Evolutionary conservation across 2,329 filamentous ascomycete genomes (phyloP), one percentile per base, ranked within the genome.

Genomic region (Neopestalotiopsis sp.): DNA sequence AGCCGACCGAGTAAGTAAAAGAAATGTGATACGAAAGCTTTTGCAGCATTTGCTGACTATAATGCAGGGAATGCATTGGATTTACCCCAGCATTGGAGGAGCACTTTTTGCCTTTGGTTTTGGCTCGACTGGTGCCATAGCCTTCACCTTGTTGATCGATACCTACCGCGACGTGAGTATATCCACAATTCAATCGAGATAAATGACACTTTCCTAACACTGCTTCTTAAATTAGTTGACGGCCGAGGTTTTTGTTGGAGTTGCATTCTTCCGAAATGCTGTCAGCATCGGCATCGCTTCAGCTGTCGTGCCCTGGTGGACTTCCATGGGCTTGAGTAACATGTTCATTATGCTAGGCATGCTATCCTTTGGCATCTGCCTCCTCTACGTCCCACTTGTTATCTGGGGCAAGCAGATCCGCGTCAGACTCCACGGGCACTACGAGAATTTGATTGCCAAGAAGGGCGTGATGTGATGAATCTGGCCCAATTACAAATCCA

Each of bases 11-110:
- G 81, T 81, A 72, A 71, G 79, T 71, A n/a, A 10, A 1, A 12
- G 5, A 7, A 28, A 28, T 28, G 40, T 28, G 12, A 6, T 20
- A 40, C 1, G 2, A 42, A 13, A 34, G 9, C 59, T 3, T 30
- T 9, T 24, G 1, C 10, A 12, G 7, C 3, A 20, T 62, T 5
- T 2, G 5, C 14, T 62, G 32, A 59, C 32, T 38, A 4, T n/a
- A n/a, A 1, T 1, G 17, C 30, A 84, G 81, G 81, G 81, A 2
- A 81, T 82, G 80, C 81, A 82, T 49, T 83, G 80, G 80, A 80
- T 83, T 7, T 79, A 75, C 38, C 80, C 81, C 0, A 81, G 76
- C 1, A 71, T 83, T 0, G 81, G 77, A 0, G 78, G 79, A 2
- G 79, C 74, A 0, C 69, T 83, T 4, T 82, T 81, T 42, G 78